phyloP scores from a whole-genome alignment of 345 rosid genomes.

The Nephelium lappaceum region DNA sequence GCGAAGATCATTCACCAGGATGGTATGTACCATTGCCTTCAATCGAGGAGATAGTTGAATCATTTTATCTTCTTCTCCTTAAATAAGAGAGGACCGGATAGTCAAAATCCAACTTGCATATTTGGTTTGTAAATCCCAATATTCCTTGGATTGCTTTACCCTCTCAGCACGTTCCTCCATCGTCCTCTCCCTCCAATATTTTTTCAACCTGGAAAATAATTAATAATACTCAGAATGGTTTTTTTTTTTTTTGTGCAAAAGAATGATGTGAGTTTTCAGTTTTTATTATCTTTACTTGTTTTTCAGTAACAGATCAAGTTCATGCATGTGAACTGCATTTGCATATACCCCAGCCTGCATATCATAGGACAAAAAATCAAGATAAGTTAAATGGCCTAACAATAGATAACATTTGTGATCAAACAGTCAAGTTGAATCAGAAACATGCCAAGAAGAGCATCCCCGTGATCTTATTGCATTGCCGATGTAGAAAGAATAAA shows the following conservation, averaged over 20 bases:
- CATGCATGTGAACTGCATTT: conserved; percentile 76
- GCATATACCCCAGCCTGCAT: conserved; percentile 75
- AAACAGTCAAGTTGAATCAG: neutral
- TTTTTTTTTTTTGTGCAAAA: neutral
- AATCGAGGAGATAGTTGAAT: neutral
- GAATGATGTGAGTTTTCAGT: neutral
- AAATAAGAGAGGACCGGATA: neutral
- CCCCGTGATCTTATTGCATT: neutral
- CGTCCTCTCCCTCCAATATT: conserved; percentile 73
- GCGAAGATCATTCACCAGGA: neutral
- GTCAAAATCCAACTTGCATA: conserved; percentile 60
- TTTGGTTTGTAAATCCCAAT: conserved; percentile 72
- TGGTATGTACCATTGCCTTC: neutral
- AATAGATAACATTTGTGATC: neutral
- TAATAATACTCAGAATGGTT: neutral
- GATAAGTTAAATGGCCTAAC: neutral
- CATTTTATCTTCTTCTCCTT: neutral
- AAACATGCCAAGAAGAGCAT: neutral
- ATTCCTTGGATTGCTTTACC: conserved; percentile 73
- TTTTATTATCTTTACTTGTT: conserved; percentile 43
- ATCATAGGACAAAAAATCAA: neutral
- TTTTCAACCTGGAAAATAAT: conserved; percentile 59
- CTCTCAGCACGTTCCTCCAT: conserved; percentile 56
- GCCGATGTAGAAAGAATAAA: neutral
- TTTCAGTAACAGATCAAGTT: conserved; percentile 69